These are phyloP conservation scores for Corylus heterophylla DNA, from an alignment of 306 rosid genomes.

Conservation along the genomic window DNA sequence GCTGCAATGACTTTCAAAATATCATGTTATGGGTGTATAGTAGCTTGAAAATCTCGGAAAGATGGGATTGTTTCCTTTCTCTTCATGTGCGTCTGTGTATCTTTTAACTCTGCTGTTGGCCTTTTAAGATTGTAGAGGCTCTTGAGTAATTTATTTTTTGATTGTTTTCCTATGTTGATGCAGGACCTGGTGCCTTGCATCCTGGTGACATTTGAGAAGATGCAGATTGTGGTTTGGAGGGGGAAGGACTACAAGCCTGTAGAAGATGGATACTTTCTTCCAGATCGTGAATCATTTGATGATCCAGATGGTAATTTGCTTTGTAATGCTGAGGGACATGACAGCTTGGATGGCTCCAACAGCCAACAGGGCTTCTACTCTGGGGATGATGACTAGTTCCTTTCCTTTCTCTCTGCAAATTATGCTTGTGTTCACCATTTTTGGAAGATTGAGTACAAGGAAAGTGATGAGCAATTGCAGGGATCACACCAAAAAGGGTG, in stretches of 20 bases:
- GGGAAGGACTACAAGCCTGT: conserved; percentile 59
- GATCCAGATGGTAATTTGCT: conserved; percentile 32
- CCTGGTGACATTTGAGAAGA: conserved; percentile 84
- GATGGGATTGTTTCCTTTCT: neutral
- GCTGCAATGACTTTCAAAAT: neutral
- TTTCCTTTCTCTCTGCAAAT: conserved; percentile 21
- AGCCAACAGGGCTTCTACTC: conserved; percentile 9
- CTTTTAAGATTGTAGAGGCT: neutral
- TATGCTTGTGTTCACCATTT: conserved; percentile 9
- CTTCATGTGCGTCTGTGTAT: too few species aligned
- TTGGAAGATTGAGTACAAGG: neutral
- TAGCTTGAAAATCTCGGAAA: neutral
- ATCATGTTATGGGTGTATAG: neutral
- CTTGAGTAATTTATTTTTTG: neutral
- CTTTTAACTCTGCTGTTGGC: neutral
- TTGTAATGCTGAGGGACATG: conserved; percentile 12
- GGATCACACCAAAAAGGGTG: neutral
- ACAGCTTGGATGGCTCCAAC: conserved; percentile 10
- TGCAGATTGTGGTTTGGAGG: conserved; percentile 87
- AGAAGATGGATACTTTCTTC: conserved; percentile 41
- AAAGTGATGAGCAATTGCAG: neutral
- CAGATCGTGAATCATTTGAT: conserved; percentile 49
- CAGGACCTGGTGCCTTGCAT: conserved; percentile 93
- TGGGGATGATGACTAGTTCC: conserved; percentile 27
- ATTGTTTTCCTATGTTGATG: conserved; percentile 11